Percentiles rank a stretch among this genome's conserved stretches.
Evolutionary conservation across 2,329 filamentous ascomycete species (phyloP).

Genomic region (Penicillium sp.): DNA sequence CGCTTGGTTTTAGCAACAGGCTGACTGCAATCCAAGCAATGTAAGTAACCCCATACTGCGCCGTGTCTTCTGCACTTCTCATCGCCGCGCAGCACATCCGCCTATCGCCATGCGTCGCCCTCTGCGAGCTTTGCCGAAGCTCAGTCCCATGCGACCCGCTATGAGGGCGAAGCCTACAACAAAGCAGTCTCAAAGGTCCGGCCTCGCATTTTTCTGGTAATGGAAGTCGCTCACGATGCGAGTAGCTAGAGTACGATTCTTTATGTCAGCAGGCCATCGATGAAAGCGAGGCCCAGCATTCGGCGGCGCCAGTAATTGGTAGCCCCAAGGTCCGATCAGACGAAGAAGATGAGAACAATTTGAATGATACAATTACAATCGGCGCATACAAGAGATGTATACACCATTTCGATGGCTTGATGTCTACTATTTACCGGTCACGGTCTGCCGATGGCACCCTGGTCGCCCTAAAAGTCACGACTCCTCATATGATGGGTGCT

Average conservation of each 20-base stretch:
- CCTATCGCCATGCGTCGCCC: conserved; percentile 45
- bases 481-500: conserved; percentile 65
- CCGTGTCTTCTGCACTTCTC: conserved; percentile 6
- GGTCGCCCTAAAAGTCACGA: conserved; percentile 82
- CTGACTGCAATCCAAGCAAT: conserved; percentile 61
- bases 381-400: conserved; percentile 56
- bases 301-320: conserved; percentile 22
- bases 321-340: conserved; percentile 20
- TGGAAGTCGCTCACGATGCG: conserved; percentile 19
- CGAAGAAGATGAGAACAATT: conserved; percentile 22
- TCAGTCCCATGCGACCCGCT: conserved; percentile 57
- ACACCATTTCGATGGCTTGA: conserved; percentile 64
- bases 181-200: conserved; percentile 35
- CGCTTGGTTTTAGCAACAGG: conserved; percentile 56
- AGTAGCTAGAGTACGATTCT: conserved; percentile 55
- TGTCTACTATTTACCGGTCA: conserved; percentile 77
- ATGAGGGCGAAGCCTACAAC: conserved; percentile 52
- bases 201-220: conserved; percentile 7
- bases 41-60: conserved; percentile 40
- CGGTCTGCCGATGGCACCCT: conserved; percentile 40
- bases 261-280: conserved; percentile 39
- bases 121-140: conserved; percentile 46
- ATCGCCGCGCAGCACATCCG: conserved; percentile 41
- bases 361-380: conserved; percentile 39
- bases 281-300: conserved; percentile 24